Conservation (phyloP, 495 filamentous ascomycete species). For the Penicillium diatomitis region DNA sequence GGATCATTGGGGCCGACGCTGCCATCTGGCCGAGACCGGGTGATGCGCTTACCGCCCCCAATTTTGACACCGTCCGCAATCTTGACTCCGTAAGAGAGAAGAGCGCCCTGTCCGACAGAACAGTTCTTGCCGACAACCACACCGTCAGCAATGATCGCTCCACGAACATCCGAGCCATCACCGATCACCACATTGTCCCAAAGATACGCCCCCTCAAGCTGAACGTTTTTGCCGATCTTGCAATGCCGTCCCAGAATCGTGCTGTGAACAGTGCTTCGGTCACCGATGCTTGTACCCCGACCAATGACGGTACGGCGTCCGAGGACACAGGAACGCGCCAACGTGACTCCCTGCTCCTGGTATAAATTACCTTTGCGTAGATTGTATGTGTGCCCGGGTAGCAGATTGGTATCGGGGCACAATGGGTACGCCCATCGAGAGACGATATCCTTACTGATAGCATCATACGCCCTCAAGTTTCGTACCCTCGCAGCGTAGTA, state of each 20-base stretch:
- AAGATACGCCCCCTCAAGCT: constrained; percentile 72
- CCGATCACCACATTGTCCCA: constrained; percentile 78
- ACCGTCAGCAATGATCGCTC: constrained; percentile 66
- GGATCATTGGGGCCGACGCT: constrained; percentile 42
- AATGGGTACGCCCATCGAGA: constrained; percentile 89
- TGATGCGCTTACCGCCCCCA: constrained; percentile 44
- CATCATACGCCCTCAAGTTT: constrained; percentile 82
- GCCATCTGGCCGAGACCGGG: constrained; percentile 40
- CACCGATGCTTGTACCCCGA: constrained; percentile 62
- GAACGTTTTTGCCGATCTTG: constrained; percentile 74
- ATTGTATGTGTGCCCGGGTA: constrained; percentile 66
- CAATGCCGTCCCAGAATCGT: constrained; percentile 77
- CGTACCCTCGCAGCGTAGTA: constrained; percentile 72
- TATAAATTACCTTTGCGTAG: constrained; percentile 56
- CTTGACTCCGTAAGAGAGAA: constrained; percentile 71
- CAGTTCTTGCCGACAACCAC: constrained; percentile 63
- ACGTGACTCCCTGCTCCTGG: constrained; percentile 58
- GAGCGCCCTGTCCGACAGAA: constrained; percentile 56
- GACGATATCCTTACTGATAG: constrained; percentile 81
- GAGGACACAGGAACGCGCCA: constrained; percentile 63
- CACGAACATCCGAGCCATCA: constrained; percentile 58
- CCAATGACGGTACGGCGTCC: constrained; percentile 65
- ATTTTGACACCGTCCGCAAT: constrained; percentile 54
- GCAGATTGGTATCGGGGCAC: constrained; percentile 79
- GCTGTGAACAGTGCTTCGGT: constrained; percentile 55